Evolutionary conservation across 192 early-diverging fungal species (phyloP).

Genomic region (Coemansia sp.): DNA sequence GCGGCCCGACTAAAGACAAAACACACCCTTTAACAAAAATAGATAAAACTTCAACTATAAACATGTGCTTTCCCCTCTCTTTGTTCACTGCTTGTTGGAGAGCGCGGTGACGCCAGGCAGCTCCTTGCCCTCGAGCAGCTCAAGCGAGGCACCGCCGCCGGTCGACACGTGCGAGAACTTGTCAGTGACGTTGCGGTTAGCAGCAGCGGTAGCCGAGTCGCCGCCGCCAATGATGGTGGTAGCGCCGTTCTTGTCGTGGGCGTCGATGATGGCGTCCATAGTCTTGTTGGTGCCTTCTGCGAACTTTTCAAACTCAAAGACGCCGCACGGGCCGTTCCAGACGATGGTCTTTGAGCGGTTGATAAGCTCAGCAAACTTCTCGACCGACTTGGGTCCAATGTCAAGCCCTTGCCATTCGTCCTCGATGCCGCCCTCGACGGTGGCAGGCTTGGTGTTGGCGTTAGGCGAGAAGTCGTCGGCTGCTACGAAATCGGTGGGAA

Average conservation of each 20-base stretch:
- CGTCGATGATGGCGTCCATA: conserved; percentile 83
- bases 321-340: conserved; percentile 98
- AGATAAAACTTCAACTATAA: neutral
- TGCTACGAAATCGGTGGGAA: conserved; percentile 87
- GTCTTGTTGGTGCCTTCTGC: conserved; percentile 77
- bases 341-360: conserved; percentile 85
- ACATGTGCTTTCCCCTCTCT: neutral
- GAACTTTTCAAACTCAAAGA: conserved; percentile 98
- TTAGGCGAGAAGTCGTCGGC: conserved; percentile 85
- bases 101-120: conserved; percentile 74
- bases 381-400: conserved; percentile 78
- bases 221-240: conserved; percentile 95
- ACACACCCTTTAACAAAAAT: no score
- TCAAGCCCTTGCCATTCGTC: conserved; percentile 93
- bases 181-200: conserved; percentile 77
- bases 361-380: conserved; percentile 68
- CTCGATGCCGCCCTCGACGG: conserved; percentile 84
- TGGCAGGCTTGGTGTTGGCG: conserved; percentile 81
- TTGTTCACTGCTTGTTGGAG: conserved; percentile 55
- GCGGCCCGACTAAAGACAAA: no score
- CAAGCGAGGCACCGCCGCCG: conserved; percentile 94
- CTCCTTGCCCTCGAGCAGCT: conserved; percentile 95
- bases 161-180: conserved; percentile 94
- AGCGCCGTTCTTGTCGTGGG: conserved; percentile 76
- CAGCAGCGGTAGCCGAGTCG: conserved; percentile 96